Base-by-base conservation (phyloP, 1,284 basidiomycete species). In the Ustilago loliicola region DNA sequence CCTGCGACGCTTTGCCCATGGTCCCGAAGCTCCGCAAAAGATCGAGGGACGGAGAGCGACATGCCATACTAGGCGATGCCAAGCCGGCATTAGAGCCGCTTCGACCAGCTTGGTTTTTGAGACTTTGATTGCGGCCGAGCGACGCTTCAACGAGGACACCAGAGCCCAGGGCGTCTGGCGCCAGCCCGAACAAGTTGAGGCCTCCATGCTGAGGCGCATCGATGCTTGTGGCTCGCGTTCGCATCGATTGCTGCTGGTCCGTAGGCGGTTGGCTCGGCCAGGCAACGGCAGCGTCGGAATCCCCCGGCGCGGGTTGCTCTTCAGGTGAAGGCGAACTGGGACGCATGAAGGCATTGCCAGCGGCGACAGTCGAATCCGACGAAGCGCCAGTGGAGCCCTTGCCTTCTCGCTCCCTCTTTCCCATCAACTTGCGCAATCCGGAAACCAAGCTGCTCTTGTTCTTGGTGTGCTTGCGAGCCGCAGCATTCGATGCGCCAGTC, bases 361-460 rank as follows among this genome's bases (percentile, higher is more conserved):
- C 40, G 2, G 55, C 17, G 27, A 11, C n/a, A 32, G 38, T 23
- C 4, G 56, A 21, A 15, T 68, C 45, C 5, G 45, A 45, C 3
- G 29, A 36, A 4, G 29, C 23, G 25, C 36, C 8, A 11, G 19
- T 15, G 21, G 15, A 10, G 4, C n/a, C 38, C 30, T 52, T 66
- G 36, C n/a, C 45, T 6, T 69, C 72, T 21, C 45, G 48, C 13
- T 77, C 66, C 34, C 57, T 61, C 53, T 63, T 69, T 32, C 66
- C 63, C 70, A 77, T 77, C 32, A 72, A 48, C 51, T 72, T 77
- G 25, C 70, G 70, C 36, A 77, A 52, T 3, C 75, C 75, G 1
- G 63, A 68, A 34, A 77, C 70, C 40, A 77, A 48, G 34, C 75
- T 73, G 58, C 70, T 77, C 51, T 54, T 68, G 52, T 72, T 72